A percentile compares a stretch with the other conserved stretches of the same genome.
Conservation (phyloP, 1,284 basidiomycete species). For the Cutaneotrichosporon cavernicola region DNA sequence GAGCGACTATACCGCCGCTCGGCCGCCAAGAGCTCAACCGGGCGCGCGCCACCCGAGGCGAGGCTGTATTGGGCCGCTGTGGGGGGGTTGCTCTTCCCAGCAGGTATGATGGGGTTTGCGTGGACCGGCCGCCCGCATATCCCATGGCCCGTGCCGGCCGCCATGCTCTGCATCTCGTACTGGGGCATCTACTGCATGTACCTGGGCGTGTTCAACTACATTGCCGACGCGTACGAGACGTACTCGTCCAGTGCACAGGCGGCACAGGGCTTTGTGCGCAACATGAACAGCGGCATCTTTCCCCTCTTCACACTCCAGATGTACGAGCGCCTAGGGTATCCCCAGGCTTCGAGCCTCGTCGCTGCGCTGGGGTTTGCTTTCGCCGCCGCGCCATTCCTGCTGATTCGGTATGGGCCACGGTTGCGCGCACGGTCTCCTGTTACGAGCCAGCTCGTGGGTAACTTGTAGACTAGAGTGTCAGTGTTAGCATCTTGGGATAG, state of each 20-base stretch:
- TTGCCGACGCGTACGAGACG: conserved; percentile 50
- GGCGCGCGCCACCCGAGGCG: conserved; percentile 54
- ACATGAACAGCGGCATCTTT: conserved; percentile 42
- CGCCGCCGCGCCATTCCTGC: conserved; percentile 41
- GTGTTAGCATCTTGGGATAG: background rate
- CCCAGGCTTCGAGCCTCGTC: conserved; percentile 45
- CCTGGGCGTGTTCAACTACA: conserved; percentile 44
- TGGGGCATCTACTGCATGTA: conserved; percentile 47
- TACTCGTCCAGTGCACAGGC: conserved; percentile 53
- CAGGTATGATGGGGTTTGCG: conserved; percentile 39
- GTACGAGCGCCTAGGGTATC: conserved; percentile 45
- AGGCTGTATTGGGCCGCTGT: conserved; percentile 53
- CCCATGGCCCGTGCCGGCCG: conserved; percentile 44
- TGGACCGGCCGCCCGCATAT: conserved; percentile 44
- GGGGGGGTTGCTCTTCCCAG: conserved; percentile 49
- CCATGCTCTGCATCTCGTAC: conserved; percentile 35
- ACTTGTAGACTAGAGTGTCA: conserved; percentile 2
- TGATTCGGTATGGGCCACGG: conserved; percentile 45
- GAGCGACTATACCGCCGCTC: conserved; percentile 41
- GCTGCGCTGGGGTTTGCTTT: conserved; percentile 45
- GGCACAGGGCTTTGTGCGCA: conserved; percentile 48
- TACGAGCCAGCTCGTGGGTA: conserved; percentile 8
- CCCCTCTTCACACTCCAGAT: conserved; percentile 47
- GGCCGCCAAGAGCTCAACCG: conserved; percentile 32
- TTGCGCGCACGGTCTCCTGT: conserved; percentile 34